Conservation (phyloP, 305 asterid genomes). For the Plantago rigida region DNA sequence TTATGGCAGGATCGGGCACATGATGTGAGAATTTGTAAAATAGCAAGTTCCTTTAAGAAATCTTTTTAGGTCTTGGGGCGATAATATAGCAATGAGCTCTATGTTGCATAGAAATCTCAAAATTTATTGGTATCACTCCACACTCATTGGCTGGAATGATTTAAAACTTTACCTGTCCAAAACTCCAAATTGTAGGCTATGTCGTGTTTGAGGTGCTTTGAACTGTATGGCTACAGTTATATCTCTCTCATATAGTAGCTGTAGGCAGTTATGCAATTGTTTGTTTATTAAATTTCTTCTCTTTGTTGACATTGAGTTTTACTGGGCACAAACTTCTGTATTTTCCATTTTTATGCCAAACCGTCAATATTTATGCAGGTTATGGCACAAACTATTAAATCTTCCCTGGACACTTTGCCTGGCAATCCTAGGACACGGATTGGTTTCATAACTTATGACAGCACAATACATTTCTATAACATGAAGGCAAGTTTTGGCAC, state of each 20-base stretch:
- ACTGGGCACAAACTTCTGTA: constrained; percentile 13
- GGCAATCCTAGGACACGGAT: constrained; percentile 90
- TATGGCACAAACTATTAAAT: constrained; percentile 73
- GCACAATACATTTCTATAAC: constrained; percentile 86
- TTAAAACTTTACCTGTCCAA: background rate
- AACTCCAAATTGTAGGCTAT: background rate
- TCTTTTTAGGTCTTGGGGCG: constrained; percentile 3
- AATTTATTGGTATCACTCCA: constrained; percentile 1
- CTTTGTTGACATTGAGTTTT: constrained; percentile 11
- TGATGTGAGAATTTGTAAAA: background rate
- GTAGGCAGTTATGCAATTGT: background rate
- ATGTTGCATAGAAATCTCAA: background rate
- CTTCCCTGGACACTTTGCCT: constrained; percentile 78
- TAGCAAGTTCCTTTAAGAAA: background rate
- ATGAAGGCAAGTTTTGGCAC: constrained; percentile 53
- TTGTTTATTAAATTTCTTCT: background rate
- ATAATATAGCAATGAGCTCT: constrained; percentile 1
- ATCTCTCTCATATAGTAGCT: constrained; percentile 2
- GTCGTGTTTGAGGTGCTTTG: constrained; percentile 10
- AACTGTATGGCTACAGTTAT: background rate
- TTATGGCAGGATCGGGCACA: background rate
- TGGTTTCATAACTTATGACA: constrained; percentile 91
- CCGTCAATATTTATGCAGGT: constrained; percentile 42
- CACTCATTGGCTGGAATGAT: background rate
- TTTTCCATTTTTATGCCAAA: constrained; percentile 12